Conservation (phyloP, 495 filamentous ascomycete genomes). For the Evansstolkia leycettana region DNA sequence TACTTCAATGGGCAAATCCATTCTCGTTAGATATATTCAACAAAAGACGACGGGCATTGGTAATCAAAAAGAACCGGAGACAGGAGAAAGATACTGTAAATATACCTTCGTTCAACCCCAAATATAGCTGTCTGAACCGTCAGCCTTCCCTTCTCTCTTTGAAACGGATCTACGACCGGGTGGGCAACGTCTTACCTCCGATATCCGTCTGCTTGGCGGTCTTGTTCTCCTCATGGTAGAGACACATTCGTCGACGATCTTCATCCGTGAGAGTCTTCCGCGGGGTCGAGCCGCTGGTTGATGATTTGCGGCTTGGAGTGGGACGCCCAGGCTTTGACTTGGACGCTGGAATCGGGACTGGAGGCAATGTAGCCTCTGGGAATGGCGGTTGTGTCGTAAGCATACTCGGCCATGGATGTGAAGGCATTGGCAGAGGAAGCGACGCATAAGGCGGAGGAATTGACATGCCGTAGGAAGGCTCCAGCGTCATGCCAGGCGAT, state of each 20-base stretch:
- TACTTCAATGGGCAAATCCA: constrained; percentile 40
- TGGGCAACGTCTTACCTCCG: constrained; percentile 49
- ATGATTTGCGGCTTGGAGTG: constrained; percentile 37
- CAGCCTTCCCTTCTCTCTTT: constrained; percentile 4
- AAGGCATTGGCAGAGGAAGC: constrained; percentile 53
- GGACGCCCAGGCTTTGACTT: constrained; percentile 35
- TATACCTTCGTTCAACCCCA: constrained; percentile 95
- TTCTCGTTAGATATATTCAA: too few species aligned
- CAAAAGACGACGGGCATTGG: background rate
- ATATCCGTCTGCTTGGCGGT: constrained; percentile 97
- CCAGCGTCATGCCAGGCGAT: constrained; percentile 23
- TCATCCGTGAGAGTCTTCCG: constrained; percentile 88
- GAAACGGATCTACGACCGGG: constrained; percentile 2
- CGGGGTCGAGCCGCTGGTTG: constrained; percentile 49
- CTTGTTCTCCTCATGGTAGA: constrained; percentile 90
- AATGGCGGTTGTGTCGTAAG: constrained; percentile 33
- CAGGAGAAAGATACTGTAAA: constrained; percentile 2
- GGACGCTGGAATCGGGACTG: constrained; percentile 44
- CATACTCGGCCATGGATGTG: constrained; percentile 61
- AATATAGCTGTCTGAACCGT: constrained; percentile 53
- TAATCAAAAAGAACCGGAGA: background rate
- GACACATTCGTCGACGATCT: constrained; percentile 85
- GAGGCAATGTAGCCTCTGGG: constrained; percentile 17
- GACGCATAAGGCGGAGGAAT: constrained; percentile 35
- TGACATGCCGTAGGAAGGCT: constrained; percentile 29